A percentile compares a stretch with the other conserved stretches of the same genome.
Conservation (phyloP, 805 yeast species). For the Wickerhamiella parazyma region DNA sequence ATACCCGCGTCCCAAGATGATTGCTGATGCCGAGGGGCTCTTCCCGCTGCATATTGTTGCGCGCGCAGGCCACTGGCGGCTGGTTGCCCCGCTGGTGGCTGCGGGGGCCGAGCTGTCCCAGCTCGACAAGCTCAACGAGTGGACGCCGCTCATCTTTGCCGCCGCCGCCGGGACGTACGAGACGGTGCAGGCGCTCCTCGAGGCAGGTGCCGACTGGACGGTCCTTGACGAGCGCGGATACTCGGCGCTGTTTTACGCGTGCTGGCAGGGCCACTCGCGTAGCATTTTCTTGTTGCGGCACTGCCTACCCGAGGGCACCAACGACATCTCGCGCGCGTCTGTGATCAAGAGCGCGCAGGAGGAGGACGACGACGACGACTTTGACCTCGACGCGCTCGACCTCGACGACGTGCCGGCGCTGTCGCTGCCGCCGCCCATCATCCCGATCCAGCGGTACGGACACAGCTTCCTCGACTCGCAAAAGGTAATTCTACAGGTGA, state of each 20-base stretch:
- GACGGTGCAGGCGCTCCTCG: slow-evolving; percentile 57
- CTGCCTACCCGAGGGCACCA: slow-evolving; percentile 13
- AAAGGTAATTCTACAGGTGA: slow-evolving; percentile 68
- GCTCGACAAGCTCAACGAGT: slow-evolving; percentile 71
- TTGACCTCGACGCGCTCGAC: slow-evolving; percentile 20
- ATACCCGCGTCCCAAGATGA: slow-evolving; percentile 27
- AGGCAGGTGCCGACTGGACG: slow-evolving; percentile 55
- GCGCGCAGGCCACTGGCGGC: slow-evolving; percentile 58
- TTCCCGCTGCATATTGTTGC: slow-evolving; percentile 82
- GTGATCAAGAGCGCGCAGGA: slow-evolving; percentile 3
- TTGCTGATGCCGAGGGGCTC: slow-evolving; percentile 72
- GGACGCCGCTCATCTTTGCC: slow-evolving; percentile 91
- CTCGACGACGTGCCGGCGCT: slow-evolving; percentile 78
- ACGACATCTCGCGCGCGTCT: slow-evolving; percentile 12
- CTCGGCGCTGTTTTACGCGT: slow-evolving; percentile 75
- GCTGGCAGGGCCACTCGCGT: slow-evolving; percentile 86
- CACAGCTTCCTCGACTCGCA: slow-evolving; percentile 81
- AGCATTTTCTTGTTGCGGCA: slow-evolving; percentile 57
- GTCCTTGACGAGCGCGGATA: slow-evolving; percentile 66
- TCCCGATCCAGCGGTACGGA: slow-evolving; percentile 87
- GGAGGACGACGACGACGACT: slow-evolving; percentile 17
- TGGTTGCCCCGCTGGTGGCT: slow-evolving; percentile 50
- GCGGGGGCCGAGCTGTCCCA: slow-evolving; percentile 55
- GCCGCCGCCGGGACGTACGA: slow-evolving; percentile 68
- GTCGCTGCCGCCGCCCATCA: slow-evolving; percentile 88